Conservation (phyloP, 345 rosid species). For the Rhizophora mangle region DNA sequence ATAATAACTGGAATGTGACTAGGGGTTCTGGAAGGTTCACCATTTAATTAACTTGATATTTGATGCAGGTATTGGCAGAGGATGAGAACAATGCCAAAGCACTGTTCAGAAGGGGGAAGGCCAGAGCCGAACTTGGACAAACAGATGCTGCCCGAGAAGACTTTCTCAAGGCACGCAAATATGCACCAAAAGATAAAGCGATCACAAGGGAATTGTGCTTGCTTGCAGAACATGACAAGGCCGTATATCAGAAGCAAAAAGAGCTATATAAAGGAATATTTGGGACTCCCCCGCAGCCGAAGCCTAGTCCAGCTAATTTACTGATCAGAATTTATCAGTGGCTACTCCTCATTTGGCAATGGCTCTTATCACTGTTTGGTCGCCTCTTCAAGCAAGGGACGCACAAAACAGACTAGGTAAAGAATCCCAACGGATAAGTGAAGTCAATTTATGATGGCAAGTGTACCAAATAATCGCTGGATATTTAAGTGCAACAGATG, state of each 20-base stretch:
- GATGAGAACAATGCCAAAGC: constrained; percentile 91
- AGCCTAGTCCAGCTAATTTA: constrained; percentile 12
- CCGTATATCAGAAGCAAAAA: constrained; percentile 72
- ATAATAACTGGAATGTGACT: background rate
- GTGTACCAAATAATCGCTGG: background rate
- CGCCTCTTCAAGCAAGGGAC: constrained; percentile 13
- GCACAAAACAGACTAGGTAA: constrained; percentile 18
- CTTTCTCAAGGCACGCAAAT: constrained; percentile 71
- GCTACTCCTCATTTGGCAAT: constrained; percentile 15
- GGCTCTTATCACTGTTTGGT: constrained; percentile 12
- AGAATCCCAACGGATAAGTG: background rate
- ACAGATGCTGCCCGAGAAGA: constrained; percentile 88
- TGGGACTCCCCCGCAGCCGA: constrained; percentile 45
- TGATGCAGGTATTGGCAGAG: constrained; percentile 67
- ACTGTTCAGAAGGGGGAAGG: constrained; percentile 87
- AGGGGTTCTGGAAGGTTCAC: background rate
- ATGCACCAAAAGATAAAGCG: constrained; percentile 80
- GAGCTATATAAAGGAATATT: constrained; percentile 84
- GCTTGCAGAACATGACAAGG: constrained; percentile 80
- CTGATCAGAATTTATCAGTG: constrained; percentile 17
- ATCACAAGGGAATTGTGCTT: constrained; percentile 65
- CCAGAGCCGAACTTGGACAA: constrained; percentile 87
- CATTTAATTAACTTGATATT: background rate
- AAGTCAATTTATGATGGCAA: background rate
- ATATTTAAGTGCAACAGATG: background rate